Percentiles rank a stretch among this genome's conserved stretches.
Evolutionary conservation across 1,139 yeast genomes (phyloP).

Genomic region (Geotrichum restrictum): DNA sequence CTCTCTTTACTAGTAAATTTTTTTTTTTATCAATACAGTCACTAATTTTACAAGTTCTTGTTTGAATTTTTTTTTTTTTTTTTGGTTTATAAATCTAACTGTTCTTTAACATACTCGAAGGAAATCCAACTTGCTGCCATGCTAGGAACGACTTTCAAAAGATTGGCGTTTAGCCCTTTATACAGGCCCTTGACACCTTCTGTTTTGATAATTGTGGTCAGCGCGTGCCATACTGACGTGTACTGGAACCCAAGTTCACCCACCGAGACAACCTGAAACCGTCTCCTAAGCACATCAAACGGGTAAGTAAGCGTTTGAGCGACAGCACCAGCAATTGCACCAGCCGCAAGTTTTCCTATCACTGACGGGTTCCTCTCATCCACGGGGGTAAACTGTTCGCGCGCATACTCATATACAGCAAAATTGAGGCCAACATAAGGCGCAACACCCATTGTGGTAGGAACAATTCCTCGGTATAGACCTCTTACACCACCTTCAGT

Average conservation of each 20-base stretch:
- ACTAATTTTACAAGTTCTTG: no score
- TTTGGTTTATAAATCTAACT: slow-evolving; percentile 22
- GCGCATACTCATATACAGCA: slow-evolving; percentile 77
- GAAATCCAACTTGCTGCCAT: slow-evolving; percentile 95
- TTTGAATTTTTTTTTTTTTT: no score
- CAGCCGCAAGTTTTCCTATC: slow-evolving; percentile 62
- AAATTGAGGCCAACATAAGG: slow-evolving; percentile 94
- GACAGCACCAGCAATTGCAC: slow-evolving; percentile 86
- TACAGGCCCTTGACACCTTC: slow-evolving; percentile 83
- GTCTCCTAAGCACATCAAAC: slow-evolving; percentile 76
- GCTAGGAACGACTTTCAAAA: slow-evolving; percentile 86
- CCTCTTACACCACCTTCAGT: slow-evolving; percentile 81
- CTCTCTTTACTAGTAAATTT: no score
- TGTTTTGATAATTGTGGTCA: slow-evolving; percentile 56
- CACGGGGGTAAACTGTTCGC: slow-evolving; percentile 48
- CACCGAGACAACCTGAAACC: slow-evolving; percentile 89
- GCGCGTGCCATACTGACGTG: slow-evolving; percentile 65
- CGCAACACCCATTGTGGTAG: slow-evolving; percentile 90
- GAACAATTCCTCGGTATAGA: slow-evolving; percentile 77
- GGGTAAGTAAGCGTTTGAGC: slow-evolving; percentile 84
- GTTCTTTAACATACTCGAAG: slow-evolving; percentile 62
- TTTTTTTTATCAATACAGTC: no score
- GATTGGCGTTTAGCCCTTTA: slow-evolving; percentile 82
- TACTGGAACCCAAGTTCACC: slow-evolving; percentile 71
- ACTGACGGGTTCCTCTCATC: slow-evolving; percentile 41